Percentiles rank a stretch among this genome's conserved stretches.
Evolutionary conservation across 176 grass and related monocot species (phyloP).

Genomic region (Avena eriantha): DNA sequence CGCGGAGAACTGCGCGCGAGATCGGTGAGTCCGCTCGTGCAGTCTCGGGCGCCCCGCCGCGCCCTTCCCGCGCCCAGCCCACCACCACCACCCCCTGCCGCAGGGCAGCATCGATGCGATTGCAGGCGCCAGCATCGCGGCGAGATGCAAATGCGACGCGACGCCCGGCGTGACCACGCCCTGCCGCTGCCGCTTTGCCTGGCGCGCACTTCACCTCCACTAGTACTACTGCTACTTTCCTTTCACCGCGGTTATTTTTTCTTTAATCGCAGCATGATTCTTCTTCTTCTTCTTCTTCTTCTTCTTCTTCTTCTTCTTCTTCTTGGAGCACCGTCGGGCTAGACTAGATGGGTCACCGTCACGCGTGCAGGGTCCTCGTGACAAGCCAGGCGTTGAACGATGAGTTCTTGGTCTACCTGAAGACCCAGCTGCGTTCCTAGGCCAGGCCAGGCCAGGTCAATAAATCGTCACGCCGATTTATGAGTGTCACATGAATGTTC

Average conservation of each 20-base stretch:
- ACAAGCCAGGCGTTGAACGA: too few relatives aligned
- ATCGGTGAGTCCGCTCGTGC: slow-evolving; percentile 57
- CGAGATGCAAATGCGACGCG: slow-evolving; percentile 7
- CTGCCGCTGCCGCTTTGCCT: background rate
- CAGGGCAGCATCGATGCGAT: slow-evolving; percentile 38
- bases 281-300: too few relatives aligned
- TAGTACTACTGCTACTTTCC: too few relatives aligned
- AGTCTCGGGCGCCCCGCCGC: slow-evolving; percentile 48
- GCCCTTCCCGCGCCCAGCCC: slow-evolving; percentile 4
- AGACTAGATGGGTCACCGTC: background rate
- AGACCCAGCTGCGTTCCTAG: too few relatives aligned
- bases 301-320: too few relatives aligned
- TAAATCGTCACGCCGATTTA: background rate
- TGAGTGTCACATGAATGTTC: background rate
- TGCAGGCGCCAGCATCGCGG: background rate
- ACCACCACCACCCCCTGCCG: background rate
- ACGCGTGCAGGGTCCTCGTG: background rate
- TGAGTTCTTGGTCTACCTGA: too few relatives aligned
- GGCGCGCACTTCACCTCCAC: slow-evolving; percentile 21
- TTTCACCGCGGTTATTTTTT: slow-evolving; percentile 21
- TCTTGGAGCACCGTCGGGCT: background rate
- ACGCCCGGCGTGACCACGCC: slow-evolving; percentile 40
- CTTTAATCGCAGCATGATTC: too few relatives aligned
- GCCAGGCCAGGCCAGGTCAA: background rate
- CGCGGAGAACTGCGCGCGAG: slow-evolving; percentile 48